These are phyloP conservation scores for Tuber melanosporum DNA, from an alignment of 495 filamentous ascomycete species.

Conservation along the genomic window DNA sequence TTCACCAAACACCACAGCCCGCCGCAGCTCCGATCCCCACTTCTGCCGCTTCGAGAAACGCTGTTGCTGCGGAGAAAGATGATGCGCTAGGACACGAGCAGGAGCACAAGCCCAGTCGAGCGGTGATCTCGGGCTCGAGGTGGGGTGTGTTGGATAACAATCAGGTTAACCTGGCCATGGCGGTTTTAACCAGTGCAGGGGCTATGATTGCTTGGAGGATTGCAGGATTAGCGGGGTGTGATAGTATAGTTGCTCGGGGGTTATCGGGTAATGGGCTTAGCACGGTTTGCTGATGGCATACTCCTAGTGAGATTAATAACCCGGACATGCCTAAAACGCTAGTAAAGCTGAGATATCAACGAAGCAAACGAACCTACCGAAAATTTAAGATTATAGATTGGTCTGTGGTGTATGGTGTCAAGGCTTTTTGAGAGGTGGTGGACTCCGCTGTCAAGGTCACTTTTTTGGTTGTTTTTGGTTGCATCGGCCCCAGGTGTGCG, in stretches of 20 bases:
- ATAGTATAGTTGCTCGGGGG: slow-evolving; percentile 12
- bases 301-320: no score
- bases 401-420: no score
- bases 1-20: slow-evolving; percentile 42
- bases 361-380: no score
- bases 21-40: slow-evolving; percentile 29
- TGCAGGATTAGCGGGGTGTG: slow-evolving; percentile 21
- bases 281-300: not conserved
- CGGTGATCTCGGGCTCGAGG: slow-evolving; percentile 58
- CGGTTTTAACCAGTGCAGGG: slow-evolving; percentile 66
- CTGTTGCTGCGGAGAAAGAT: slow-evolving; percentile 34
- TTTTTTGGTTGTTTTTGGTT: no score
- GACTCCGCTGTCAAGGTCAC: no score
- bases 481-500: no score
- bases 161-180: slow-evolving; percentile 87
- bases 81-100: slow-evolving; percentile 14
- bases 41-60: slow-evolving; percentile 11
- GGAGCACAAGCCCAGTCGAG: slow-evolving; percentile 32
- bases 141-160: slow-evolving; percentile 84
- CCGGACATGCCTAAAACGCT: no score
- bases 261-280: not conserved
- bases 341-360: no score
- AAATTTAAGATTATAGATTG: no score
- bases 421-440: no score
- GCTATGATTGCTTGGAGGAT: slow-evolving; percentile 57